Evolutionary conservation across 2,329 filamentous ascomycete species (phyloP), one percentile per base, ranked within the genome.

Genomic region (Cordyceps farinosa): DNA sequence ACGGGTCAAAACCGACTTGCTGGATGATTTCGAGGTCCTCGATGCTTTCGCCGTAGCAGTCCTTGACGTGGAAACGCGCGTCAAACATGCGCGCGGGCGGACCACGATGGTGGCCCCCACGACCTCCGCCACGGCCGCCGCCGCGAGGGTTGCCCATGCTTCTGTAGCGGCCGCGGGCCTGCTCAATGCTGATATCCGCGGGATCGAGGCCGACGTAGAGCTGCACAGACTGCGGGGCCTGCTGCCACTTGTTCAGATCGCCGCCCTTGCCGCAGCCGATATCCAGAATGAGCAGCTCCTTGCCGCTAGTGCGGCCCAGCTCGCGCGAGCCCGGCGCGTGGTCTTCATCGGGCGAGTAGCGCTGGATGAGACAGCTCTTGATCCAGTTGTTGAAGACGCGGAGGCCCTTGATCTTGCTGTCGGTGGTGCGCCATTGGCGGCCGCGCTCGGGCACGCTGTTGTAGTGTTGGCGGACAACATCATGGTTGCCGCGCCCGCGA

Each of bases 361-460:
- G 97, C 74, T 98, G 93, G 69, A 99, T 98, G 69, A 98, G 86
- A 56, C 91, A 94, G 73, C 92, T 97, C 82, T 99, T 99, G 78
- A 99, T 86, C 95, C 95, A 99, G 76, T 99, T 99, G 79, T 99
- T 99, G 81, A 97, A 95, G 68, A 90, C 91, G 60, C 95, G 87
- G 60, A 99, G 80, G 0, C 95, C 95, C 78, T 96, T 97, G 80
- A 99, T 99, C 71, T 91, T 90, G 75, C 91, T 96, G 71, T 96
- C 92, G 7, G 92, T 96, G 74, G 90, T 92, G 56, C 95, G 87
- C 94, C 95, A 99, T 71, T 97, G 92, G 61, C 94, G 87, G 13
- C 95, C 95, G 36, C 93, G 87, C 79, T 99, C 90, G 0, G 94
- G 94, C 0, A 98, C 94, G 44, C 90, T 89, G 76, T 99, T 99